A percentile compares a stretch with the other conserved stretches of the same genome.
Conservation (phyloP, 1,284 basidiomycete species). For the Fomes fomentarius region DNA sequence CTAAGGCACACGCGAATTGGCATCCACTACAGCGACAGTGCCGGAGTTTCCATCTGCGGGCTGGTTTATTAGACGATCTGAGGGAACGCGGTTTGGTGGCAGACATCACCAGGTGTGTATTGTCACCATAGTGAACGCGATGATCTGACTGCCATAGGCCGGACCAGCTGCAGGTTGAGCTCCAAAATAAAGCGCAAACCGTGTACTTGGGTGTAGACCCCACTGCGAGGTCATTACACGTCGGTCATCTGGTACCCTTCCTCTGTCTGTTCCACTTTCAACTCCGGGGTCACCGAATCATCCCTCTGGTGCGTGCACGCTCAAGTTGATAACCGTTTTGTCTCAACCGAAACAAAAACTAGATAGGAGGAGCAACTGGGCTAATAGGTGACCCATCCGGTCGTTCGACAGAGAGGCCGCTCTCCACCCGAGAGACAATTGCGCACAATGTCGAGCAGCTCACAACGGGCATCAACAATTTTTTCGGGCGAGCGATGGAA, state of each 20-base stretch:
- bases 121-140: background rate
- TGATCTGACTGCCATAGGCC: constrained; percentile 28
- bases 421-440: constrained; percentile 63
- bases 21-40: constrained; percentile 11
- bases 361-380: constrained; percentile 97
- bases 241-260: constrained; percentile 92
- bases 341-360: too few species aligned
- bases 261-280: constrained; percentile 89
- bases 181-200: constrained; percentile 46
- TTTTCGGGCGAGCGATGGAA: constrained; percentile 69
- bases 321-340: too few species aligned
- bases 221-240: constrained; percentile 87
- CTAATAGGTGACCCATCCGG: constrained; percentile 98
- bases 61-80: constrained; percentile 33
- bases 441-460: constrained; percentile 73
- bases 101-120: constrained; percentile 34
- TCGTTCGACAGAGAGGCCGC: constrained; percentile 79
- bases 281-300: constrained; percentile 76
- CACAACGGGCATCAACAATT: constrained; percentile 64
- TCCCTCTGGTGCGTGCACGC: constrained; percentile 60
- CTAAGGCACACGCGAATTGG: background rate
- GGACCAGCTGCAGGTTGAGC: constrained; percentile 41
- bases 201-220: constrained; percentile 95
- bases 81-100: constrained; percentile 35
- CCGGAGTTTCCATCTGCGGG: constrained; percentile 25